A percentile compares a stretch with the other conserved stretches of the same genome.
Evolutionary conservation across 768 basidiomycete species (phyloP).

Genomic region (Strobilomyces confusus): DNA sequence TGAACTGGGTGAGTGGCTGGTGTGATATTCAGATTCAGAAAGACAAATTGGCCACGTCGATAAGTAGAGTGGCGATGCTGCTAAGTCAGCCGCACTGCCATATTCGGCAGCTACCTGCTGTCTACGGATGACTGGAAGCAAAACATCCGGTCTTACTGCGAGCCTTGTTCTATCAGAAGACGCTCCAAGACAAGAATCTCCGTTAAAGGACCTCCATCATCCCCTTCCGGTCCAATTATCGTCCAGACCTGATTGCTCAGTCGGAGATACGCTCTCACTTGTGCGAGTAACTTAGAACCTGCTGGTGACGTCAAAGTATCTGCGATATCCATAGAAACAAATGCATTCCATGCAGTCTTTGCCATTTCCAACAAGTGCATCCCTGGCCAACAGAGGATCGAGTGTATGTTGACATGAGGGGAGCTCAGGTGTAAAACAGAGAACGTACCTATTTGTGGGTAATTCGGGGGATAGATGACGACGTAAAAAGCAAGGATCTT

Average conservation of each 20-base stretch:
- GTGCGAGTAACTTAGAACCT: conserved; percentile 24
- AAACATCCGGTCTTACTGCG: neutral
- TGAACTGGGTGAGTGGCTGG: neutral
- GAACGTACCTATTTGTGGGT: conserved; percentile 74
- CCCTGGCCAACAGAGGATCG: conserved; percentile 38
- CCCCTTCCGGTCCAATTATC: conserved; percentile 60
- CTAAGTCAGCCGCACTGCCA: conserved; percentile 15
- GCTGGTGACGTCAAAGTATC: neutral
- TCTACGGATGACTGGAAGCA: neutral
- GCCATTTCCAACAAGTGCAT: conserved; percentile 73
- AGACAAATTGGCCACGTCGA: conserved; percentile 9
- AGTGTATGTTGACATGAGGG: neutral
- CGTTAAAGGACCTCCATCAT: conserved; percentile 53
- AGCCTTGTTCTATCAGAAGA: conserved; percentile 31
- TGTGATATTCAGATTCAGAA: neutral
- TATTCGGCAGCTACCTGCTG: neutral
- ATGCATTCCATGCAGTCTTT: conserved; percentile 73
- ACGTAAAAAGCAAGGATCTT: conserved; percentile 63
- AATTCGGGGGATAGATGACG: conserved; percentile 68
- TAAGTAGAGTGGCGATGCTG: neutral
- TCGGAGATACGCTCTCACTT: conserved; percentile 36
- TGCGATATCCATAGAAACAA: conserved; percentile 32
- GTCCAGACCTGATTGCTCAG: conserved; percentile 40
- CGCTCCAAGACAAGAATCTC: conserved; percentile 46
- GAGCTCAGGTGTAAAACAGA: neutral